Percentiles rank a stretch among this genome's conserved stretches.
Conservation (phyloP, 306 rosid genomes). For the Prunus persica region Prunus_persica_NCBIv2 NC_034010.1:29476001-29476500, state of each 20-base stretch:
- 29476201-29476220: slow-evolving; percentile 28
- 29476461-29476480: too few relatives aligned
- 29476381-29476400: neutral
- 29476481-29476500: neutral
- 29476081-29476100: slow-evolving; percentile 31
- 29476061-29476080: slow-evolving; percentile 44
- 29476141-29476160: slow-evolving; percentile 63
- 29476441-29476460: neutral
- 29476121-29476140: slow-evolving; percentile 36
- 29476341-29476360: neutral
- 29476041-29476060: slow-evolving; percentile 24
- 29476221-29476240: slow-evolving; percentile 43
- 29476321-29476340: neutral
- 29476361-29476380: neutral
- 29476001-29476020: slow-evolving; percentile 44
- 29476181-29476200: slow-evolving; percentile 57
- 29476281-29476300: neutral
- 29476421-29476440: neutral
- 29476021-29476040: slow-evolving; percentile 27
- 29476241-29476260: slow-evolving; percentile 28
- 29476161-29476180: slow-evolving; percentile 49
- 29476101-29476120: slow-evolving; percentile 34
- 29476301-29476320: neutral
- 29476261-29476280: neutral
- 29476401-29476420: neutral